Conservation (phyloP, 495 filamentous ascomycete genomes). For the Penicillium angulare region DNA sequence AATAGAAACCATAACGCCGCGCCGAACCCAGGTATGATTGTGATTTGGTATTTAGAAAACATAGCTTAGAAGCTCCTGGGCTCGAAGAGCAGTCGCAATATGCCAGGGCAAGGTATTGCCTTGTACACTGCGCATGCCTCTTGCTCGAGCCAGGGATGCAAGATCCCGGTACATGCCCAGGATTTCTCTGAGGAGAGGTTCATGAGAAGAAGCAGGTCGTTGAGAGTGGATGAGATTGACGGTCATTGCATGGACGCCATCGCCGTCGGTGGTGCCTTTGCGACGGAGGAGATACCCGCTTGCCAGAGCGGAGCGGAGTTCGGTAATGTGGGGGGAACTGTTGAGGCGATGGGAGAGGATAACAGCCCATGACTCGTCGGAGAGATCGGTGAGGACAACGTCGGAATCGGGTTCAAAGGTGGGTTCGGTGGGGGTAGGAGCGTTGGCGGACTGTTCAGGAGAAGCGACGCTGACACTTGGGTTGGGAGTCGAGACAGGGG, state of each 20-base stretch:
- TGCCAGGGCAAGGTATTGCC: conserved; percentile 78
- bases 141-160: conserved; percentile 66
- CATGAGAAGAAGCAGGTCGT: conserved; percentile 45
- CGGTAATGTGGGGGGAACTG: conserved; percentile 60
- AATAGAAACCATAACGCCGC: conserved; percentile 17
- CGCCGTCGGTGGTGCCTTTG: conserved; percentile 57
- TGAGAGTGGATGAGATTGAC: conserved; percentile 64
- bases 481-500: conserved; percentile 46
- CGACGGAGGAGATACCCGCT: conserved; percentile 80
- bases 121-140: conserved; percentile 62
- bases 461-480: conserved; percentile 43
- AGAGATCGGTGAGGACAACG: conserved; percentile 69
- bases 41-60: conserved; percentile 30
- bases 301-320: conserved; percentile 62
- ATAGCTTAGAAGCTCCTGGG: conserved; percentile 46
- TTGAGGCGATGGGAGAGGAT: conserved; percentile 70
- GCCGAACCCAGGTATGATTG: conserved; percentile 2
- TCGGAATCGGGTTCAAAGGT: conserved; percentile 64
- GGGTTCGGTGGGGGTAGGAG: conserved; percentile 45
- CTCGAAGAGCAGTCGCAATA: conserved; percentile 74
- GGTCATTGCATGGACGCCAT: conserved; percentile 61
- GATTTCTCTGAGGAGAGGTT: conserved; percentile 66
- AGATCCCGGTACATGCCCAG: conserved; percentile 75
- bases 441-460: conserved; percentile 42
- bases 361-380: conserved; percentile 80